These are phyloP conservation scores for Arachnopeziza araneosa DNA, from an alignment of 2,329 filamentous ascomycete genomes.

Conservation along the genomic window DNA sequence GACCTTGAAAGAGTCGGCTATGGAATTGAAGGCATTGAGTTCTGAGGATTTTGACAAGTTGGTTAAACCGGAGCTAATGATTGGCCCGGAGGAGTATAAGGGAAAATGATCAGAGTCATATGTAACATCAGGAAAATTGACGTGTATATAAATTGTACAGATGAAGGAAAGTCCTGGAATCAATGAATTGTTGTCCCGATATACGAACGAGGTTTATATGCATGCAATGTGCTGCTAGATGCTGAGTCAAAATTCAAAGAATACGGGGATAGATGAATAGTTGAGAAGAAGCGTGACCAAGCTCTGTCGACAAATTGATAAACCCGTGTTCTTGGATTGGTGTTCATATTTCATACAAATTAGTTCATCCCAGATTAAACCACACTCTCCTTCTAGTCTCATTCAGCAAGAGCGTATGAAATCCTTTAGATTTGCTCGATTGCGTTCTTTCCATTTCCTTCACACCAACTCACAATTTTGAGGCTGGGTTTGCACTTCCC, in stretches of 20 bases:
- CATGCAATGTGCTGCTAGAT: not conserved
- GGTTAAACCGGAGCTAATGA: constrained; percentile 92
- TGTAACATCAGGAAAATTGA: not conserved
- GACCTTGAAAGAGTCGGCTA: constrained; percentile 86
- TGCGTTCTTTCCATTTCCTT: not conserved
- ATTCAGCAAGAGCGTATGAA: not conserved
- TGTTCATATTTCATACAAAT: constrained; percentile 16
- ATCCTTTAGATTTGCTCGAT: too few species aligned
- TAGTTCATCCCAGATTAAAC: not conserved
- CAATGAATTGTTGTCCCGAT: not conserved
- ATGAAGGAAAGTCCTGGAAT: not conserved
- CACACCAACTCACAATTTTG: constrained; percentile 23
- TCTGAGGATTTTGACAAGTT: constrained; percentile 85
- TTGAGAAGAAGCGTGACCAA: too few species aligned
- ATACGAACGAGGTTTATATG: not conserved
- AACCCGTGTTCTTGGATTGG: too few species aligned
- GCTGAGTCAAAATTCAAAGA: too few species aligned
- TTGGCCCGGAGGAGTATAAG: constrained; percentile 66
- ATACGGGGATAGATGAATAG: too few species aligned
- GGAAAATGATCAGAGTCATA: not conserved
- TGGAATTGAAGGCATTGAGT: constrained; percentile 86
- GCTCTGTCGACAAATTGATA: too few species aligned
- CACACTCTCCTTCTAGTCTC: not conserved
- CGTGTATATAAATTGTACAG: not conserved
- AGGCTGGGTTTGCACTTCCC: constrained; percentile 38